Base-by-base conservation (phyloP, 768 basidiomycete species). In the Chalciporus piperatus region DNA sequence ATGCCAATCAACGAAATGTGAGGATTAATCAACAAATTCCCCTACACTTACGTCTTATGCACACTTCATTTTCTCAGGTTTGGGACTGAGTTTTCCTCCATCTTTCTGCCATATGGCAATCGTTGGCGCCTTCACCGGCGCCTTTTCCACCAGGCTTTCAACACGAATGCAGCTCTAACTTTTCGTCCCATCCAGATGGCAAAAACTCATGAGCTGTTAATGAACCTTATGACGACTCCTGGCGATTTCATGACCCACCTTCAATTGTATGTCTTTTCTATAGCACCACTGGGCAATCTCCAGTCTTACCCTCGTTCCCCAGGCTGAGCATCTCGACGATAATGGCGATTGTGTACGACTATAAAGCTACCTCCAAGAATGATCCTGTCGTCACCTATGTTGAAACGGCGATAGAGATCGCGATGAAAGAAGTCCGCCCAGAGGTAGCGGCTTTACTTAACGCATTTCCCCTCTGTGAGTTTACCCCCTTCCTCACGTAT, bases 141-240 rank as follows among this genome's bases (percentile, higher is more conserved):
- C 30, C 51, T 73, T 10, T 67, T 66, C 39, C 72, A 74, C 22
- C 70, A 72, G 37, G 57, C 60, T 19, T 69, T 74, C 58, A 56
- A 58, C 23, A 56, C 54, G 12, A 60, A 63, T 35, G 63, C 61
- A 2, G 47, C 59, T n/a, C 8, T 45, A 6, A 28, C 56, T 12
- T 73, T 68, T 47, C 59, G 54, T 27, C 65, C 68, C 7, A 55
- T 67, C 13, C 72, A 74, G 44, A 56, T 57, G 17, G 54, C 54
- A 28, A 70, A 68, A 48, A 56, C 60, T 6, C 59, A 62, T 17
- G 60, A 59, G 8, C 46, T 73, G 28, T 52, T 72, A 4, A 48
- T 49, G 13, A 59, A 58, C n/a, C 52, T 74, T n/a, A 52, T 68
- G 4, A 25, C 25, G 0, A 56, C 46, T 23, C 60, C 67, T 7